Conservation (phyloP, 139 green algal genomes). For the Picochlorum sp. region DNA sequence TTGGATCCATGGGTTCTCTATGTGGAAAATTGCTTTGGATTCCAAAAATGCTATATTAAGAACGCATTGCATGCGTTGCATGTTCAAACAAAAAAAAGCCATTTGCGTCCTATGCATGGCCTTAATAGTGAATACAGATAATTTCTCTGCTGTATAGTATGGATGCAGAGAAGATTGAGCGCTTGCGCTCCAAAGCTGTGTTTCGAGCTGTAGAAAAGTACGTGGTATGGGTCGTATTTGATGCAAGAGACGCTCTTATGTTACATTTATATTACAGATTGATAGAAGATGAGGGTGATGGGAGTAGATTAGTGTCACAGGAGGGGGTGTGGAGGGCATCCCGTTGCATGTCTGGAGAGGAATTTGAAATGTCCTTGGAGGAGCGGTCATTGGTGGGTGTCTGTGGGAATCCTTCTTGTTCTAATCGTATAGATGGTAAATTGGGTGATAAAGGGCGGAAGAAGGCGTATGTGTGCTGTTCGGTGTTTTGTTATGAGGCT, state of each 20-base stretch:
- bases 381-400: slow-evolving; percentile 15
- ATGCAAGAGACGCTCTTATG: no score
- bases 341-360: slow-evolving; percentile 22
- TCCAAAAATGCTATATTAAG: no score
- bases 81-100: no score
- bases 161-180: no score
- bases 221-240: not conserved
- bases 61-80: no score
- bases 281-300: no score
- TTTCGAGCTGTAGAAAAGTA: slow-evolving; percentile 25
- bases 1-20: no score
- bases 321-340: slow-evolving; percentile 22
- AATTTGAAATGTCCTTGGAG: slow-evolving; percentile 19
- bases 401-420: slow-evolving; percentile 22
- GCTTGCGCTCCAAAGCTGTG: not conserved
- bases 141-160: no score
- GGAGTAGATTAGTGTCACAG: not conserved
- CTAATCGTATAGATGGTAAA: not conserved
- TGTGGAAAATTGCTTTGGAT: no score
- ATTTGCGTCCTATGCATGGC: no score
- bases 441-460: not conserved
- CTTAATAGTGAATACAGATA: no score
- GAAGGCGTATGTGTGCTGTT: slow-evolving; percentile 12
- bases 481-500: not conserved
- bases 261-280: no score